These are phyloP conservation scores for Trichopus zeylanicus DNA, from an alignment of 116 monocot species.

Conservation along the genomic window DNA sequence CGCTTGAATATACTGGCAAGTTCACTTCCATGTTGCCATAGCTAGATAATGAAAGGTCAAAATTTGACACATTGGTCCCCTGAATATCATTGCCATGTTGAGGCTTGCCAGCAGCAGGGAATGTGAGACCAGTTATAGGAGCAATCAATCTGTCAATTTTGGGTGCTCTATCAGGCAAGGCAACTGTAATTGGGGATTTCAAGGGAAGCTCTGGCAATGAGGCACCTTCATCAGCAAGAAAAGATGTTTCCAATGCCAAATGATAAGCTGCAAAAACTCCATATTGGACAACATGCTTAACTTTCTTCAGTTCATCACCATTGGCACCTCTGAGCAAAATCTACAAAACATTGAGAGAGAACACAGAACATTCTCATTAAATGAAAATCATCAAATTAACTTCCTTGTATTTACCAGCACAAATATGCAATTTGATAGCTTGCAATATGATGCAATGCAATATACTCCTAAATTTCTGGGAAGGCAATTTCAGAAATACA, in stretches of 20 bases:
- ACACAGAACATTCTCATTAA: not conserved
- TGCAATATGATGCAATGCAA: no score
- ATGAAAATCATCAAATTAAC: not conserved
- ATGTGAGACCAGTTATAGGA: constrained; percentile 37
- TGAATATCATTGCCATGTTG: constrained; percentile 12
- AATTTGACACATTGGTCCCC: constrained; percentile 5
- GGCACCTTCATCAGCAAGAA: constrained; percentile 98
- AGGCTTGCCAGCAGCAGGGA: constrained; percentile 15
- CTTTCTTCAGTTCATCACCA: constrained; percentile 72
- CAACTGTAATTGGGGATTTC: constrained; percentile 59
- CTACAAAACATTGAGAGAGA: constrained; percentile 17
- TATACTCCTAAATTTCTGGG: no score
- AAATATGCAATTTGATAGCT: no score
- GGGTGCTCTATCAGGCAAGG: constrained; percentile 61
- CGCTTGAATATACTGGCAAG: constrained; percentile 6
- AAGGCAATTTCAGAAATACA: no score
- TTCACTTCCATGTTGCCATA: constrained; percentile 10
- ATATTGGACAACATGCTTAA: constrained; percentile 91
- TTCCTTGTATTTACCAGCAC: not conserved
- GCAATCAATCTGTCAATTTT: constrained; percentile 51
- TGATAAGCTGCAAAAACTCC: constrained; percentile 97
- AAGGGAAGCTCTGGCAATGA: constrained; percentile 81
- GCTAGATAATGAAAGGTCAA: constrained; percentile 2
- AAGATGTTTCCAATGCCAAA: constrained; percentile 88
- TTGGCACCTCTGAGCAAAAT: constrained; percentile 80